Conservation (phyloP, 805 yeast genomes). For the Maudiozyma bulderi region DNA sequence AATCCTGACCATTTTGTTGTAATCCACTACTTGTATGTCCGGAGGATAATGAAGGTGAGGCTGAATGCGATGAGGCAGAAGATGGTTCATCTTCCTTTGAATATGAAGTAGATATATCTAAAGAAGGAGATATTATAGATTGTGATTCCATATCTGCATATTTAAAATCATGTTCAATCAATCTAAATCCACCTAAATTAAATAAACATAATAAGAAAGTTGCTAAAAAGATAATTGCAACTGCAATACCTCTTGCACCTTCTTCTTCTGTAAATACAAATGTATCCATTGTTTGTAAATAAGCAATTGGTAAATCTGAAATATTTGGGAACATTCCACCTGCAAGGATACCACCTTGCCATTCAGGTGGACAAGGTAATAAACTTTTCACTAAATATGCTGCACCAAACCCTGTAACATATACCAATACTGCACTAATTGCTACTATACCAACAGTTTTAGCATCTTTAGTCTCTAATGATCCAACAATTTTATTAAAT, state of each 20-base stretch:
- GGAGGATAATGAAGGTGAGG: neutral
- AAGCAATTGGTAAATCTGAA: constrained; percentile 70
- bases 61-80: neutral
- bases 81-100: neutral
- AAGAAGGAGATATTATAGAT: neutral
- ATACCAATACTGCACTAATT: constrained; percentile 42
- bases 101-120: neutral
- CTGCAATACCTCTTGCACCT: constrained; percentile 71
- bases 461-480: constrained; percentile 53
- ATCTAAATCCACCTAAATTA: constrained; percentile 63
- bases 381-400: constrained; percentile 29
- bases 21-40: neutral
- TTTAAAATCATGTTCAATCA: constrained; percentile 63
- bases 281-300: constrained; percentile 55
- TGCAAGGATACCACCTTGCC: constrained; percentile 62
- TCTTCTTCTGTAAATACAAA: constrained; percentile 48
- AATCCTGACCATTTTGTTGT: neutral
- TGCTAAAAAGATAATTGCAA: constrained; percentile 66
- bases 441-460: constrained; percentile 60
- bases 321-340: constrained; percentile 70
- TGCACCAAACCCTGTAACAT: constrained; percentile 38
- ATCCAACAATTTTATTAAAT: constrained; percentile 51
- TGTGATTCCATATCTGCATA: constrained; percentile 18
- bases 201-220: constrained; percentile 60
- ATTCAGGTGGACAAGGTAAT: constrained; percentile 47